Base-by-base conservation (phyloP, 768 basidiomycete species). In the Leccinum subgranulosum region DNA sequence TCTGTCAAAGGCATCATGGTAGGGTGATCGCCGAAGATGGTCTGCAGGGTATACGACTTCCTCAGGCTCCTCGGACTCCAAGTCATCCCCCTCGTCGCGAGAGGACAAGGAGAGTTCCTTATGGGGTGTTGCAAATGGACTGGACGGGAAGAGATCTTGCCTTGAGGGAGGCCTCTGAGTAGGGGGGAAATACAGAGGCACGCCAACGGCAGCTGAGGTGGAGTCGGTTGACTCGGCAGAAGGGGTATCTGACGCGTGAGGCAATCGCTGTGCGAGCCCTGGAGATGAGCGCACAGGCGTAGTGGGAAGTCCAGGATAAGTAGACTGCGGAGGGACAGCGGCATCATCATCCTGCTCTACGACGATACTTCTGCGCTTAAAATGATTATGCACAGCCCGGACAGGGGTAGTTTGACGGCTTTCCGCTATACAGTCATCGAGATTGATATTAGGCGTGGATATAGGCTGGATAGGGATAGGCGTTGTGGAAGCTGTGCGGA, bases 261-360 rank as follows among this genome's bases (percentile, higher is more conserved):
- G 81, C 4, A 76, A 60, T 28, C 79, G 80, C 65, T 72, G 66
- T 28, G 54, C 62, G 7, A 57, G 66, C 33, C 47, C 60, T 23
- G 65, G 70, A 28, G 73, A 74, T 17, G 70, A 69, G 34, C 73
- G 77, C 53, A 76, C 73, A 31, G 76, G 81, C 1, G 81, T 77
- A 33, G 66, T 64, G 21, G 81, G 79, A 19, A 77, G 73, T 27
- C 70, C 73, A 54, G 71, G 74, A 60, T 77, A 76, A 49, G 72
- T 68, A 33, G 66, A 67, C 31, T 69, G 72, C 27, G 76, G 75
- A 33, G 77, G 76, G 46, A 64, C 48, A 17, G 81, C 78, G 12
- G 77, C 74, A 55, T 87, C 86, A 39, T 90, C 87, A 45, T 87
- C 85, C 55, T 87, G 84, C 67, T 87, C 88, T 41, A 90, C 78